Conservation (phyloP, 352 stramenopile species). For the Pythium folliculosum region DNA sequence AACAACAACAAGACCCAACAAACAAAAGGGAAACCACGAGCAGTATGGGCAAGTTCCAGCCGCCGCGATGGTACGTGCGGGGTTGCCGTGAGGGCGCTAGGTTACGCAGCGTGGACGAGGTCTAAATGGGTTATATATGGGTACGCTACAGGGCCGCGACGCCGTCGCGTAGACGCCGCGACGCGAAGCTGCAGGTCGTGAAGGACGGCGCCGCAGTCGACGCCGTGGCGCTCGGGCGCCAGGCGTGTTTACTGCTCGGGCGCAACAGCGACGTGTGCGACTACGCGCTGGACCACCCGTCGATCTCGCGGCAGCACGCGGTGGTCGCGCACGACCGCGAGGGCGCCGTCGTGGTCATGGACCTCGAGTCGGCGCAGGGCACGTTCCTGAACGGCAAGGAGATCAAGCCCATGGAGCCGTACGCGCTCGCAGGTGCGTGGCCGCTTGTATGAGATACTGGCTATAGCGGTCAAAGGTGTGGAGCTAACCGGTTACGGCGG, state of each 20-base stretch:
- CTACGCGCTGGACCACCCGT: conserved; percentile 75
- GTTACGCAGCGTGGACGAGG: background rate
- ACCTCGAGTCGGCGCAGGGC: conserved; percentile 83
- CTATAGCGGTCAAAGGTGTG: background rate
- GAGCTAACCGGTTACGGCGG: background rate
- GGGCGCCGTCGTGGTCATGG: conserved; percentile 56
- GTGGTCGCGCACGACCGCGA: conserved; percentile 68
- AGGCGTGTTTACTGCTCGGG: conserved; percentile 71
- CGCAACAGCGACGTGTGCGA: conserved; percentile 79
- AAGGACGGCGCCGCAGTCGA: conserved; percentile 55
- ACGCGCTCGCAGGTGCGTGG: conserved; percentile 36
- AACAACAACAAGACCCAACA: background rate
- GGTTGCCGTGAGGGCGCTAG: background rate
- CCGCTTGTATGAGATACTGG: background rate
- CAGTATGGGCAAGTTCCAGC: conserved; percentile 30
- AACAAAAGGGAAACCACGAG: background rate
- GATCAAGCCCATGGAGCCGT: conserved; percentile 51
- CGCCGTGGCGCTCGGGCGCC: conserved; percentile 42
- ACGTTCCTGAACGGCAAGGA: conserved; percentile 79
- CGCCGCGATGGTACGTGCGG: conserved; percentile 31
- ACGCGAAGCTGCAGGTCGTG: conserved; percentile 50
- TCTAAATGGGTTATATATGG: conserved; percentile 9
- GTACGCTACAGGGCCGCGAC: conserved; percentile 43
- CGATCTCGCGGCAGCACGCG: conserved; percentile 81
- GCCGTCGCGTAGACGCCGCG: conserved; percentile 43